Evolutionary conservation across 2,329 filamentous ascomycete species (phyloP).

Genomic region (Penicillium sp.): DNA sequence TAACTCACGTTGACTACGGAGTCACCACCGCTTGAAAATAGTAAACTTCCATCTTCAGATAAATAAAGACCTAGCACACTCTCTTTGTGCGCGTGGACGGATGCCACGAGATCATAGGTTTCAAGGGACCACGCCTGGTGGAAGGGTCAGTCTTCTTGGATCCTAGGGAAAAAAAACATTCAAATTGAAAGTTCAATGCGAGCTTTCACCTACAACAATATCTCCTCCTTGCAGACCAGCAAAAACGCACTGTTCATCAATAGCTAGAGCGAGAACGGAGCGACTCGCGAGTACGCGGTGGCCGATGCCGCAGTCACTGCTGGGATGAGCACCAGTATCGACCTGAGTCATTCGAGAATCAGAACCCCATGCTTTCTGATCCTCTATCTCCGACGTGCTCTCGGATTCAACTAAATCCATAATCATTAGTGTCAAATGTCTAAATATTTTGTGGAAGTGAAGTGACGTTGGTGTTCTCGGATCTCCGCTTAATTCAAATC

Average conservation of each 20-base stretch:
- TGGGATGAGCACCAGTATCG: constrained; percentile 23
- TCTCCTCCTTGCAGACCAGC: constrained; percentile 92
- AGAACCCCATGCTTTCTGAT: constrained; percentile 36
- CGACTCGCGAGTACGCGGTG: constrained; percentile 44
- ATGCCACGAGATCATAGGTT: constrained; percentile 76
- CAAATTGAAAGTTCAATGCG: background rate
- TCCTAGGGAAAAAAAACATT: background rate
- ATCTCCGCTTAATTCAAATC: constrained; percentile 6
- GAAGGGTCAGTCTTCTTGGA: constrained; percentile 16
- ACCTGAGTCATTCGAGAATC: constrained; percentile 26
- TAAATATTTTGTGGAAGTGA: constrained; percentile 27
- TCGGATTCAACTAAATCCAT: constrained; percentile 41
- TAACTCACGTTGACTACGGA: constrained; percentile 75
- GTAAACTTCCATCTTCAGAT: constrained; percentile 68
- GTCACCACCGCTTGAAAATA: constrained; percentile 92
- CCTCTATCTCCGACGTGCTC: constrained; percentile 37
- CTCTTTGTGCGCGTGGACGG: constrained; percentile 84
- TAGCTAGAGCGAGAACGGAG: constrained; percentile 68
- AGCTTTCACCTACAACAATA: constrained; percentile 61
- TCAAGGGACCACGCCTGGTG: constrained; percentile 76
- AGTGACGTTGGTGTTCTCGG: constrained; percentile 10
- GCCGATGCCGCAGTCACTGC: constrained; percentile 40
- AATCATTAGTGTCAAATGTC: constrained; percentile 1
- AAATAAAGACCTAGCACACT: constrained; percentile 85
- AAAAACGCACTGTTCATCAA: constrained; percentile 79